A percentile compares a stretch with the other conserved stretches of the same genome.
Conservation (phyloP, 2,329 filamentous ascomycete species). For the Diplodia scrobiculata region DNA sequence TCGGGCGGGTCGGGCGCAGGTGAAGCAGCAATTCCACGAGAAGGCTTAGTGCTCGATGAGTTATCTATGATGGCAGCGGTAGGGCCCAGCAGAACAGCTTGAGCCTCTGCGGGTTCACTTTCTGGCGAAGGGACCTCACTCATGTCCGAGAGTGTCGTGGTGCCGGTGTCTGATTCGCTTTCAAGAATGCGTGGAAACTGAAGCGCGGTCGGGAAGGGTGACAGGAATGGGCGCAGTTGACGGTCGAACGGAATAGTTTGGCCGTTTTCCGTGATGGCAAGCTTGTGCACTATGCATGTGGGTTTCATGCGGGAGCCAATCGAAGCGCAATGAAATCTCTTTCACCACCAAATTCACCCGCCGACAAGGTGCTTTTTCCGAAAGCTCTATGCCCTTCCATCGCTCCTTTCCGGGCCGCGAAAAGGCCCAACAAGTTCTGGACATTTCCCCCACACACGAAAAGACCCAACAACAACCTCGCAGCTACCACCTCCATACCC, state of each 20-base stretch:
- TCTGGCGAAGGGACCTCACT: not conserved
- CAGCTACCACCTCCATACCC: too few relatives aligned
- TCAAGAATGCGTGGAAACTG: not conserved
- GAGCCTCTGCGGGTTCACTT: not conserved
- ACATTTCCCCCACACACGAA: too few relatives aligned
- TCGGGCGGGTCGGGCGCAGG: not conserved
- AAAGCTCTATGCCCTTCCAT: too few relatives aligned
- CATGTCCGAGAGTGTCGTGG: not conserved
- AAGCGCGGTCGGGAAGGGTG: not conserved
- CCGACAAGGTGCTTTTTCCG: too few relatives aligned
- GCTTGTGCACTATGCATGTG: not conserved
- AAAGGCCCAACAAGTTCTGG: too few relatives aligned
- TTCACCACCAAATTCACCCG: too few relatives aligned
- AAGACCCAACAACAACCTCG: too few relatives aligned
- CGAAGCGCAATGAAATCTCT: not conserved
- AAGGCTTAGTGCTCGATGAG: not conserved
- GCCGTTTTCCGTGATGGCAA: not conserved
- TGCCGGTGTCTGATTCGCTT: not conserved
- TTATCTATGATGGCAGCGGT: not conserved
- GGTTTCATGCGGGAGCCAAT: not conserved
- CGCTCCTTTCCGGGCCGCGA: too few relatives aligned
- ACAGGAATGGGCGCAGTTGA: not conserved
- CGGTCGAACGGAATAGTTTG: not conserved
- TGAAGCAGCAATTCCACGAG: not conserved
- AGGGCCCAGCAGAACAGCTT: not conserved